Conservation (phyloP, 352 stramenopile species). For the Phytophthora meadii region DNA sequence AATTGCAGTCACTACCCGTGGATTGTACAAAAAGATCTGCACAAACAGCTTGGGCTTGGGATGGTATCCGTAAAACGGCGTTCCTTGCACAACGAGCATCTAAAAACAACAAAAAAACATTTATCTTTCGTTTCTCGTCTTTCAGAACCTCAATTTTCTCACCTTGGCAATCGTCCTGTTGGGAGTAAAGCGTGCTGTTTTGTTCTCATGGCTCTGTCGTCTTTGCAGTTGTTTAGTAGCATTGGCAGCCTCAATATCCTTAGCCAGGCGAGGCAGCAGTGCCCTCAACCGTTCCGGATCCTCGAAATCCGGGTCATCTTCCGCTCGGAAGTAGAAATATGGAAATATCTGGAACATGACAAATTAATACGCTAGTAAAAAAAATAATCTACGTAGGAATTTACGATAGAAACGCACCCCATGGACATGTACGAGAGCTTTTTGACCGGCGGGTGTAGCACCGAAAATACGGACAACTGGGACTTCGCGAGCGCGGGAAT, state of each 20-base stretch:
- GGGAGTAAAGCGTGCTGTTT: background rate
- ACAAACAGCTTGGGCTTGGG: constrained; percentile 78
- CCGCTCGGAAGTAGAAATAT: constrained; percentile 89
- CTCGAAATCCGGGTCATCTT: constrained; percentile 72
- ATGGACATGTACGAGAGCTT: constrained; percentile 90
- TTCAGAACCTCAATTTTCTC: background rate
- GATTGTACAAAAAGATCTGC: constrained; percentile 91
- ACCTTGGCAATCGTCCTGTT: constrained; percentile 79
- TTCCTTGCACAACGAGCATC: constrained; percentile 88
- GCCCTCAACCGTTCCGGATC: constrained; percentile 56
- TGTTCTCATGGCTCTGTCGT: constrained; percentile 18
- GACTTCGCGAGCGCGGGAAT: constrained; percentile 68
- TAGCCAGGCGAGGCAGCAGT: constrained; percentile 72
- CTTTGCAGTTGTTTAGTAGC: constrained; percentile 54
- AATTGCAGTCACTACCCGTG: constrained; percentile 57
- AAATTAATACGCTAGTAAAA: background rate
- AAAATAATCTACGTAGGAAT: background rate
- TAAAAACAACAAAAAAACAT: constrained; percentile 29
- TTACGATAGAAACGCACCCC: constrained; percentile 51
- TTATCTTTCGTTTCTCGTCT: background rate
- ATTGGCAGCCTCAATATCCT: constrained; percentile 72
- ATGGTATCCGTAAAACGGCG: constrained; percentile 92
- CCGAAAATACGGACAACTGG: constrained; percentile 92
- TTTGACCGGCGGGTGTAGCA: constrained; percentile 90
- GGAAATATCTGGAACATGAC: constrained; percentile 72